Evolutionary conservation across 2,329 filamentous ascomycete species (phyloP).

Genomic region (Trichoderma polysporum): DNA sequence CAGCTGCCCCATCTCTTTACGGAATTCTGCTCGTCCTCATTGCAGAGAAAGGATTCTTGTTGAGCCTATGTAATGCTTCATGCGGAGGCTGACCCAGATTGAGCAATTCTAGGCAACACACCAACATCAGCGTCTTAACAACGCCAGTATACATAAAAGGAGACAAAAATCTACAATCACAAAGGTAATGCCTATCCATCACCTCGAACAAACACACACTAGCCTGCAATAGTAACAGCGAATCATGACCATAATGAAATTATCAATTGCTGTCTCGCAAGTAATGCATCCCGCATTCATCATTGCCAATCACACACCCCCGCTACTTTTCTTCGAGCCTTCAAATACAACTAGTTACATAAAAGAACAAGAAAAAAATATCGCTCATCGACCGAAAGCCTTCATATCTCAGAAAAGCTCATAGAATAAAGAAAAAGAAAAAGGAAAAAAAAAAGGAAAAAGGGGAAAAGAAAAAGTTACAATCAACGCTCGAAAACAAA

Average conservation of each 20-base stretch:
- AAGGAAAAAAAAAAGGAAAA: background rate
- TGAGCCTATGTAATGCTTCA: too few relatives aligned
- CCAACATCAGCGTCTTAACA: too few relatives aligned
- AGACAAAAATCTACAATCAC: background rate
- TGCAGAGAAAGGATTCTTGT: too few relatives aligned
- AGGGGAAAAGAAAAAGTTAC: background rate
- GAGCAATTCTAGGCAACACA: too few relatives aligned
- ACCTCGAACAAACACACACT: background rate
- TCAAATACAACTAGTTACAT: background rate
- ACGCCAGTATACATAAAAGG: too few relatives aligned
- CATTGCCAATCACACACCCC: background rate
- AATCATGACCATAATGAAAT: background rate
- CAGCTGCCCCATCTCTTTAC: too few relatives aligned
- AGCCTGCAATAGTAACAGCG: background rate
- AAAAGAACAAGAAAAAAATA: background rate
- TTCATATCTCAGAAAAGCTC: background rate
- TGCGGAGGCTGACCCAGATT: too few relatives aligned
- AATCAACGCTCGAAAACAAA: constrained; percentile 1
- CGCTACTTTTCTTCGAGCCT: background rate
- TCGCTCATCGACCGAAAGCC: background rate
- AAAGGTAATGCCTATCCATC: background rate
- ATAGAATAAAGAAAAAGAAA: background rate
- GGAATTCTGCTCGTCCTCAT: too few relatives aligned
- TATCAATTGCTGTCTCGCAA: constrained; percentile 16
- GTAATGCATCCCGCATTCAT: constrained; percentile 2